Conservation (phyloP, 2,329 filamentous ascomycete species). For the Lasiodiplodia sp. region DNA sequence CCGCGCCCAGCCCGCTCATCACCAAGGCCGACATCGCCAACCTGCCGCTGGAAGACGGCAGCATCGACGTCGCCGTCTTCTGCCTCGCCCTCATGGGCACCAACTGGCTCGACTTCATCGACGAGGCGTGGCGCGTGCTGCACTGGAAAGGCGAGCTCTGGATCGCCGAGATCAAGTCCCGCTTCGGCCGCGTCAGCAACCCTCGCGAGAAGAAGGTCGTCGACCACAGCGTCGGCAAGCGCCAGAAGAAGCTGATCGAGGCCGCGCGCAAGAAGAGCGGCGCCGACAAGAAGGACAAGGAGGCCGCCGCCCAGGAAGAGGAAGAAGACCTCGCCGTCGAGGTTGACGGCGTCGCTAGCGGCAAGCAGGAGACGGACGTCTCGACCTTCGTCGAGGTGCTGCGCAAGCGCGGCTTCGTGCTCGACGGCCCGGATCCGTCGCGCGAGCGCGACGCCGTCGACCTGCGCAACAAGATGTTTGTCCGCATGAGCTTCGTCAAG, state of each 20-base stretch:
- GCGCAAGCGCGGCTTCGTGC: conserved; percentile 80
- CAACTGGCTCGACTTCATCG: conserved; percentile 96
- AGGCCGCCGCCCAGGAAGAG: conserved; percentile 57
- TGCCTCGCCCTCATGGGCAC: conserved; percentile 98
- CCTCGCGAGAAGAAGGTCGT: conserved; percentile 59
- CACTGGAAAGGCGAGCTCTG: conserved; percentile 95
- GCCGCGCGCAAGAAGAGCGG: conserved; percentile 51
- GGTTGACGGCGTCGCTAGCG: conserved; percentile 66
- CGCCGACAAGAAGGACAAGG: conserved; percentile 55
- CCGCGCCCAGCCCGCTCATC: conserved; percentile 76
- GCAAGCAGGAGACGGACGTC: conserved; percentile 77
- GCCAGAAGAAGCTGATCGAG: conserved; percentile 60
- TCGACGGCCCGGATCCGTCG: conserved; percentile 65
- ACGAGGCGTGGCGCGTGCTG: conserved; percentile 91
- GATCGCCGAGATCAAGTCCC: conserved; percentile 95
- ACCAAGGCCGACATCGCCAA: conserved; percentile 89
- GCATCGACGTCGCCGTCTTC: conserved; percentile 88
- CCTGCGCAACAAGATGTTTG: conserved; percentile 96
- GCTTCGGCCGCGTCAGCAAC: conserved; percentile 72
- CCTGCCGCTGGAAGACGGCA: conserved; percentile 76
- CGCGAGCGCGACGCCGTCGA: conserved; percentile 69
- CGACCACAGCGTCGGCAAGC: conserved; percentile 74
- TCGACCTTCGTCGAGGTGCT: conserved; percentile 86
- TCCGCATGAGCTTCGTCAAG: conserved; percentile 95
- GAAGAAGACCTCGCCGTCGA: conserved; percentile 68